These are phyloP conservation scores for Bremia lactucae DNA, from an alignment of 352 stramenopile genomes.

Conservation along the genomic window DNA sequence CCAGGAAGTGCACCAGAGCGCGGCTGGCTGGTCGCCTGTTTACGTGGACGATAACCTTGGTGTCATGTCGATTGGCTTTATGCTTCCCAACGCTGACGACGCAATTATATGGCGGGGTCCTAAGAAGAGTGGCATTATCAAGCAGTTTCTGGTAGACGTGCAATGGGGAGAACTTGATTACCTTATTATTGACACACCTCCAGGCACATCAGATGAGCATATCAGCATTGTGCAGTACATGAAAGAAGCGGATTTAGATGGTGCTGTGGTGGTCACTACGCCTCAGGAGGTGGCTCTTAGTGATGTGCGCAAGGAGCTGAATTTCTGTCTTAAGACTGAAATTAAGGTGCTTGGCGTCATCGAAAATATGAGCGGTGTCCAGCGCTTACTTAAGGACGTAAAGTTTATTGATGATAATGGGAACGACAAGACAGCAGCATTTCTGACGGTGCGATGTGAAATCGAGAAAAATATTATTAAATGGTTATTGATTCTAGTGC, in stretches of 20 bases:
- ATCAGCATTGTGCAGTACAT: slow-evolving; percentile 99
- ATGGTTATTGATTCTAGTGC: too few relatives aligned
- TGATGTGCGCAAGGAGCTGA: slow-evolving; percentile 99
- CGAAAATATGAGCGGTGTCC: slow-evolving; percentile 98
- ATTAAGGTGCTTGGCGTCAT: slow-evolving; percentile 87
- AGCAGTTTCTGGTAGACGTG: slow-evolving; percentile 99
- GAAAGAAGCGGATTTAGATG: slow-evolving; percentile 91
- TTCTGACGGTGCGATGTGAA: slow-evolving; percentile 42
- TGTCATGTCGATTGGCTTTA: slow-evolving; percentile 99
- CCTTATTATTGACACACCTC: slow-evolving; percentile 98
- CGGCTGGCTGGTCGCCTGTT: slow-evolving; percentile 97
- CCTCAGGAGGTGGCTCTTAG: slow-evolving; percentile 98
- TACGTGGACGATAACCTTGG: slow-evolving; percentile 97
- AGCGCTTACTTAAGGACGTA: slow-evolving; percentile 67
- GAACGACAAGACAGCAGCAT: slow-evolving; percentile 41
- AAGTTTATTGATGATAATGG: slow-evolving; percentile 52
- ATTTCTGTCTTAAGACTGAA: slow-evolving; percentile 97
- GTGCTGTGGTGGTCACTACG: slow-evolving; percentile 98
- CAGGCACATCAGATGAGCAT: slow-evolving; percentile 99
- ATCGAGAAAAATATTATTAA: neutral
- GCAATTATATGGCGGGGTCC: slow-evolving; percentile 99
- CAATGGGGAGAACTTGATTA: slow-evolving; percentile 99
- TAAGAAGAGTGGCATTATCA: slow-evolving; percentile 99
- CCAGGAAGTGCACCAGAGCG: slow-evolving; percentile 95
- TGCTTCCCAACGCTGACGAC: slow-evolving; percentile 94